These are phyloP conservation scores for Aegilops longissima DNA, from an alignment of 176 grass and related monocot genomes.

Conservation along the genomic window DNA sequence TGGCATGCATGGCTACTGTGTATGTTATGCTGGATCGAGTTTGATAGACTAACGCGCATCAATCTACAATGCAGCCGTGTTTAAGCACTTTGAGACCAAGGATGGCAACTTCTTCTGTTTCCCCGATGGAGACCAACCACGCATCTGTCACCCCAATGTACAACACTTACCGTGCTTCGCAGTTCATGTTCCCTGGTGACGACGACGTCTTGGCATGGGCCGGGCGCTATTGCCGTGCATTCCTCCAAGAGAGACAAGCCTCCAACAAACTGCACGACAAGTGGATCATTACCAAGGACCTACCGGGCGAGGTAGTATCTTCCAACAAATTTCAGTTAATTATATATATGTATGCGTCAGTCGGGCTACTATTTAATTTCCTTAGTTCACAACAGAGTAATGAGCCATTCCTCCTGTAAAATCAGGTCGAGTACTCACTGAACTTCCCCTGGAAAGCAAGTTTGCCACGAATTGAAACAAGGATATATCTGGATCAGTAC, in stretches of 20 bases:
- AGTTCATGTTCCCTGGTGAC: slow-evolving; percentile 41
- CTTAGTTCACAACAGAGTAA: background rate
- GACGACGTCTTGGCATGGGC: slow-evolving; percentile 8
- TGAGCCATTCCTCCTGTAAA: background rate
- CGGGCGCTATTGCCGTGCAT: slow-evolving; percentile 2
- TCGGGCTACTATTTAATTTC: background rate
- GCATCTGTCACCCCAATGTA: slow-evolving; percentile 39
- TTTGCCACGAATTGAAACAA: slow-evolving; percentile 27
- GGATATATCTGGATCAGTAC: slow-evolving; percentile 34
- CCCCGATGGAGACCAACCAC: slow-evolving; percentile 15
- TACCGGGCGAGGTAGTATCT: slow-evolving; percentile 48
- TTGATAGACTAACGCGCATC: background rate
- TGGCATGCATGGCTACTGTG: too few species aligned
- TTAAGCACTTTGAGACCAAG: slow-evolving; percentile 44
- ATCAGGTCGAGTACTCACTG: background rate
- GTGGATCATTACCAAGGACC: slow-evolving; percentile 57
- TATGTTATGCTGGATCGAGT: background rate
- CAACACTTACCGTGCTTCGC: slow-evolving; percentile 49
- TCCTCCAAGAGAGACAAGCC: slow-evolving; percentile 35
- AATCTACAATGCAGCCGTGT: slow-evolving; percentile 16
- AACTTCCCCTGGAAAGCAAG: slow-evolving; percentile 29
- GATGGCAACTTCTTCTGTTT: slow-evolving; percentile 45
- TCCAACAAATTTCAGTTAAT: background rate
- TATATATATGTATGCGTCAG: background rate
- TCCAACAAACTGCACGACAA: slow-evolving; percentile 49